phyloP scores from a whole-genome alignment of 106 monocot species.

The Apostasia ramifera region DNA sequence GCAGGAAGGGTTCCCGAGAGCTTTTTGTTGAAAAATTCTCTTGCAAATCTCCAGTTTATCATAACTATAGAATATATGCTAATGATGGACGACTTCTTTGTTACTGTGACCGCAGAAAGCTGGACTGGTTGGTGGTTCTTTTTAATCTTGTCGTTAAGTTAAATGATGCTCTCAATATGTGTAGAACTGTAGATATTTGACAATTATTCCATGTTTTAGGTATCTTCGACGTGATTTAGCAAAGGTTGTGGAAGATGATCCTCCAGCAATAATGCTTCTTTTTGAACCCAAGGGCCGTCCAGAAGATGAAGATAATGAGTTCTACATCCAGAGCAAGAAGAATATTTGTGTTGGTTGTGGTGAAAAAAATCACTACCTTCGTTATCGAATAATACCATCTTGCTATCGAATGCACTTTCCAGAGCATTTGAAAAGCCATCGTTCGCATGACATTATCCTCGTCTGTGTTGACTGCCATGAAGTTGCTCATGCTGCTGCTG shows the following conservation, averaged over 20 bases:
- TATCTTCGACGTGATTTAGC: slow-evolving; percentile 73
- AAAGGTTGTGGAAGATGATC: slow-evolving; percentile 71
- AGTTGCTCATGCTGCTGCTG: slow-evolving; percentile 86
- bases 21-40: slow-evolving; percentile 92
- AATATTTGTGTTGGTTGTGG: slow-evolving; percentile 98
- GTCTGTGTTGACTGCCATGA: slow-evolving; percentile 98
- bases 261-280: slow-evolving; percentile 90
- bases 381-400: slow-evolving; percentile 93
- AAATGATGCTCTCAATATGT: not conserved
- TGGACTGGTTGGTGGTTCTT: slow-evolving; percentile 68
- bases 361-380: slow-evolving; percentile 83
- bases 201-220: slow-evolving; percentile 25
- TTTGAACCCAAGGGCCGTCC: slow-evolving; percentile 98
- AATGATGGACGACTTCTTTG: slow-evolving; percentile 93
- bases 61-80: slow-evolving; percentile 93
- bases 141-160: not conserved
- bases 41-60: slow-evolving; percentile 94
- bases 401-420: slow-evolving; percentile 98
- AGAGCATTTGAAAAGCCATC: slow-evolving; percentile 98
- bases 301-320: slow-evolving; percentile 95
- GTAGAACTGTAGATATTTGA: not conserved
- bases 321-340: slow-evolving; percentile 93
- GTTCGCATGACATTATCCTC: slow-evolving; percentile 96
- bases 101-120: slow-evolving; percentile 90
- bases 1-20: slow-evolving; percentile 66